A percentile compares a stretch with the other conserved stretches of the same genome.
Conservation (phyloP, 1,139 yeast species). For the Fermentozyma sake region DNA sequence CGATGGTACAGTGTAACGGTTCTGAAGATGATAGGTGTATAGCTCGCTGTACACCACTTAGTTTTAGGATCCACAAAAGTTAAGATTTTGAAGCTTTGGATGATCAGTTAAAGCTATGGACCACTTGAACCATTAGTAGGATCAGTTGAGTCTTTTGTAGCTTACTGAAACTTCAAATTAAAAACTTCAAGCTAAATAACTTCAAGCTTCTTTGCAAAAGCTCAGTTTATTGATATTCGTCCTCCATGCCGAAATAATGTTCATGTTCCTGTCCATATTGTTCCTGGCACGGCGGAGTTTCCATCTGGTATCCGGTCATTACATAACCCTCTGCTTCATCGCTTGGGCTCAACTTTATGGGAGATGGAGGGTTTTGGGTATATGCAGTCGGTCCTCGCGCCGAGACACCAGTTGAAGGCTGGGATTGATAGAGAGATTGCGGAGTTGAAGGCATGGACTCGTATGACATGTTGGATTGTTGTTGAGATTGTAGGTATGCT, state of each 20-base stretch:
- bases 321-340: constrained; percentile 41
- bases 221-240: constrained; percentile 2
- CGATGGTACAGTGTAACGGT: too few relatives aligned
- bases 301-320: constrained; percentile 31
- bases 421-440: constrained; percentile 23
- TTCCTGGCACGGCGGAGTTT: constrained; percentile 9
- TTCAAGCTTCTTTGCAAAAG: constrained; percentile 1
- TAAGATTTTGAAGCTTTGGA: too few relatives aligned
- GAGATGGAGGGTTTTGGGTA: constrained; percentile 1
- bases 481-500: too few relatives aligned
- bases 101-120: too few relatives aligned
- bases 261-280: constrained; percentile 33
- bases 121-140: too few relatives aligned
- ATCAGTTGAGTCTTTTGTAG: too few relatives aligned
- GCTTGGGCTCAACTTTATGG: constrained; percentile 31
- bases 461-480: too few relatives aligned
- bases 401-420: not conserved
- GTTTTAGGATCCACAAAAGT: too few relatives aligned
- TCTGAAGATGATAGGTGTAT: too few relatives aligned
- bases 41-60: too few relatives aligned
- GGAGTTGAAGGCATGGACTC: constrained; percentile 32
- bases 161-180: too few relatives aligned
- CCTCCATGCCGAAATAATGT: constrained; percentile 34
- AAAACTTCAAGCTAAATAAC: too few relatives aligned
- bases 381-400: constrained; percentile 1